These are phyloP conservation scores for Cyathus striatus DNA, from an alignment of 768 basidiomycete species.

Conservation along the genomic window DNA sequence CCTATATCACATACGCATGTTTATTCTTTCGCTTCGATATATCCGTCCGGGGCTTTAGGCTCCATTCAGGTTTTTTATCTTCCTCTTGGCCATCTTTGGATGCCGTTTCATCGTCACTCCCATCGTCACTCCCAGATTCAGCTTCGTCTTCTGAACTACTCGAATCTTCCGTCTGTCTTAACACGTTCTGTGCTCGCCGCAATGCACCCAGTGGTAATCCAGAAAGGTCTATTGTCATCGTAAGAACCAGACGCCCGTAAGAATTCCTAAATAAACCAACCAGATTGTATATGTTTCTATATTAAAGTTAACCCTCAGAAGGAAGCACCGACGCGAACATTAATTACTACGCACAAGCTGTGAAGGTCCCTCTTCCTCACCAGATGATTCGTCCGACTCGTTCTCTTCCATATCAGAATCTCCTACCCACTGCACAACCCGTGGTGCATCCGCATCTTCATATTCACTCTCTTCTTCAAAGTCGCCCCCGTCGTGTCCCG, in stretches of 20 bases:
- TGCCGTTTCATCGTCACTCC: neutral
- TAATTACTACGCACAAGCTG: constrained; percentile 24
- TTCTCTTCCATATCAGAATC: constrained; percentile 32
- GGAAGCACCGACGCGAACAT: constrained; percentile 3
- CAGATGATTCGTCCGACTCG: constrained; percentile 30
- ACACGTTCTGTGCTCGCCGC: constrained; percentile 55
- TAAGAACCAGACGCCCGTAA: neutral
- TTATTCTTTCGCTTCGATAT: constrained; percentile 67
- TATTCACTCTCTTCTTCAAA: constrained; percentile 10
- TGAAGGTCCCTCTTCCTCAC: constrained; percentile 19
- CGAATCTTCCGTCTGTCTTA: constrained; percentile 35
- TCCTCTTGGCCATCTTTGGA: constrained; percentile 24
- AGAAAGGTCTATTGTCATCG: constrained; percentile 41
- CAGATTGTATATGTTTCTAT: constrained; percentile 19
- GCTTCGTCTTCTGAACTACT: constrained; percentile 17
- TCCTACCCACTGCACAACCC: constrained; percentile 60
- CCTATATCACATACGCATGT: constrained; percentile 80
- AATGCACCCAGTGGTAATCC: constrained; percentile 60
- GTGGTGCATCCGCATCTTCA: constrained; percentile 43
- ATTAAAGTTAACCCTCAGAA: neutral
- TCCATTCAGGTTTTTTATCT: constrained; percentile 36
- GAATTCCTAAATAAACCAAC: constrained; percentile 9
- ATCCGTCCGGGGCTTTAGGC: constrained; percentile 34
- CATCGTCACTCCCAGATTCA: constrained; percentile 9
- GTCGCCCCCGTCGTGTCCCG: constrained; percentile 6